Evolutionary conservation across 176 grass and related monocot genomes (phyloP).

Genomic region (Typha latifolia): DNA sequence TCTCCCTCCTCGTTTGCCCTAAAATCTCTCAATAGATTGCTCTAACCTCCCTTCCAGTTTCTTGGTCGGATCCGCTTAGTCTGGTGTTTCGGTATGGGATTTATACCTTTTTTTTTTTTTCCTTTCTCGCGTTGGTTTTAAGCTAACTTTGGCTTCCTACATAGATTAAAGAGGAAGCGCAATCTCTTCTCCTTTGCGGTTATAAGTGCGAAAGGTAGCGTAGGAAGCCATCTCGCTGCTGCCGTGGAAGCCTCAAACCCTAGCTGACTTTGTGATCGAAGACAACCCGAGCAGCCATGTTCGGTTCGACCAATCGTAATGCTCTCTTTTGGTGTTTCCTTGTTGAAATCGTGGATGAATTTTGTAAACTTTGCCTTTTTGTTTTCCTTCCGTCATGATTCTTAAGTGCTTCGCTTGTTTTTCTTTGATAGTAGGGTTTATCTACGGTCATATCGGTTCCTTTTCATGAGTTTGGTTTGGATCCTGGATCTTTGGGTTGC

Average conservation of each 20-base stretch:
- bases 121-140: background rate
- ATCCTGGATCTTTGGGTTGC: background rate
- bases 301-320: conserved; percentile 47
- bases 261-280: background rate
- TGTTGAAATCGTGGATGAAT: background rate
- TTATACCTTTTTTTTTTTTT: background rate
- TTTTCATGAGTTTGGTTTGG: background rate
- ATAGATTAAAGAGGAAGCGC: background rate
- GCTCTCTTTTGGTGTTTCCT: too few species aligned
- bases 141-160: background rate
- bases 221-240: too few species aligned
- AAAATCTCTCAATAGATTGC: background rate
- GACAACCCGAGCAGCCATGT: conserved; percentile 31
- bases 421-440: background rate
- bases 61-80: background rate
- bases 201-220: background rate
- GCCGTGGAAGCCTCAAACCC: background rate
- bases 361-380: background rate
- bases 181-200: background rate
- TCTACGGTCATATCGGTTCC: background rate
- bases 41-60: background rate
- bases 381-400: background rate
- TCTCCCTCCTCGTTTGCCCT: background rate
- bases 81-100: background rate
- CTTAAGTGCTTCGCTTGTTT: background rate